phyloP scores from a whole-genome alignment of 2,329 filamentous ascomycete genomes.

The Rutstroemia sp. region DNA sequence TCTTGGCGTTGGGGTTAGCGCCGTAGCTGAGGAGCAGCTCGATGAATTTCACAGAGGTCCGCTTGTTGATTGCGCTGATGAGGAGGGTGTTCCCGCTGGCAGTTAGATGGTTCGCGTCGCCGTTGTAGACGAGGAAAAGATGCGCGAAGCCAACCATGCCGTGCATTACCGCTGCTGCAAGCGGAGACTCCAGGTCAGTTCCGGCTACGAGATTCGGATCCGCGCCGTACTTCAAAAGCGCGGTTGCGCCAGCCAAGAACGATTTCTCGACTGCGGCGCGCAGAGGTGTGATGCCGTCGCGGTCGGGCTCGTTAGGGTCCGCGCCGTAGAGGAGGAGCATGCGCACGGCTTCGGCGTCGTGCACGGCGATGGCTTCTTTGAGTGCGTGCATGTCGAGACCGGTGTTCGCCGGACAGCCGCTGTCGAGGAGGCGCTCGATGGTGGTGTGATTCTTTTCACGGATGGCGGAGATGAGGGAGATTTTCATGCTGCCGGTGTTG shows the following conservation, averaged over 20 bases:
- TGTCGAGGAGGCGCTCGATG: constrained; percentile 50
- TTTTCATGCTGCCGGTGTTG: constrained; percentile 38
- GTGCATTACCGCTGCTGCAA: constrained; percentile 42
- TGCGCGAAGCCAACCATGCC: constrained; percentile 51
- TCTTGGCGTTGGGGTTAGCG: constrained; percentile 51
- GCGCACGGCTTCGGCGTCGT: constrained; percentile 46
- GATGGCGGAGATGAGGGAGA: constrained; percentile 45
- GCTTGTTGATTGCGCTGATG: constrained; percentile 52
- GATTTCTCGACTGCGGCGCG: constrained; percentile 43
- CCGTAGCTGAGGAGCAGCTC: constrained; percentile 55
- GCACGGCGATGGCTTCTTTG: constrained; percentile 43
- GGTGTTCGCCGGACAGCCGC: constrained; percentile 46
- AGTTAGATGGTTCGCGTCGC: constrained; percentile 46
- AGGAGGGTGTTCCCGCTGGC: constrained; percentile 53
- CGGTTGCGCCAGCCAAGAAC: constrained; percentile 48
- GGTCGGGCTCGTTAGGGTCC: constrained; percentile 45
- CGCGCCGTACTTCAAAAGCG: constrained; percentile 58
- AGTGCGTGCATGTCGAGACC: constrained; percentile 41
- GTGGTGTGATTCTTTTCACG: constrained; percentile 49
- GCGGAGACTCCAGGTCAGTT: constrained; percentile 45
- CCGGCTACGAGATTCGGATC: constrained; percentile 47
- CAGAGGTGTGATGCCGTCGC: constrained; percentile 43
- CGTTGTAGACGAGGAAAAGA: constrained; percentile 54
- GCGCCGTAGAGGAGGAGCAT: constrained; percentile 50
- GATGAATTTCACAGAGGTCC: constrained; percentile 44